These are phyloP conservation scores for Phytopythium vexans DNA, from an alignment of 352 stramenopile genomes.

Conservation along the genomic window DNA sequence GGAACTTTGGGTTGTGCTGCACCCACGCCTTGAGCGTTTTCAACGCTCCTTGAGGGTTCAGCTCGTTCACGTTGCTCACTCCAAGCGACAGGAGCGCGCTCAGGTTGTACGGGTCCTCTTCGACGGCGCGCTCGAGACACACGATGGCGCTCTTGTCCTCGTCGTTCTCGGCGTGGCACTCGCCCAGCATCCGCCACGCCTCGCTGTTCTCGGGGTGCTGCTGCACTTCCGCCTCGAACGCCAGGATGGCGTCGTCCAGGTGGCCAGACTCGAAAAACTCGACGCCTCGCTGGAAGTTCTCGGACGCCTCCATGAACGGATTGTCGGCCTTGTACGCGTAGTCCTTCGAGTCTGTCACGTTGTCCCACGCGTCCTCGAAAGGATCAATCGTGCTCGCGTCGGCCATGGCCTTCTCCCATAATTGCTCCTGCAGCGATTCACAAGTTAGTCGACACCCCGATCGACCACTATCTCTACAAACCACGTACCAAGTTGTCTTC, in stretches of 20 bases:
- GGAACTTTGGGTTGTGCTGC: slow-evolving; percentile 96
- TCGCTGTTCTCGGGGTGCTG: slow-evolving; percentile 92
- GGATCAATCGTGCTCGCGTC: slow-evolving; percentile 65
- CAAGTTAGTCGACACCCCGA: background rate
- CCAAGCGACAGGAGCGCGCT: slow-evolving; percentile 91
- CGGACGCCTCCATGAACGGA: slow-evolving; percentile 52
- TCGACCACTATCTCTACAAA: slow-evolving; percentile 1
- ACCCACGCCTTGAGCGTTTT: slow-evolving; percentile 95
- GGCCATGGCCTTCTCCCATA: slow-evolving; percentile 79
- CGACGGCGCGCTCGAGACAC: slow-evolving; percentile 92
- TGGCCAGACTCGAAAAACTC: slow-evolving; percentile 89
- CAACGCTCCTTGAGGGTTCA: slow-evolving; percentile 92
- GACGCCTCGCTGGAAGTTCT: slow-evolving; percentile 74
- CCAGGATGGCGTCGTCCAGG: slow-evolving; percentile 90
- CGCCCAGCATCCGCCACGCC: slow-evolving; percentile 93
- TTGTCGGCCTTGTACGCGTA: slow-evolving; percentile 83
- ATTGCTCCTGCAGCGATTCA: slow-evolving; percentile 34
- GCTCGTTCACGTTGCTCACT: slow-evolving; percentile 97
- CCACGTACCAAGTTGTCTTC: slow-evolving; percentile 47
- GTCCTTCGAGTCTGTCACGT: slow-evolving; percentile 34
- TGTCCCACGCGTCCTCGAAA: slow-evolving; percentile 79
- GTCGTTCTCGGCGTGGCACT: slow-evolving; percentile 96
- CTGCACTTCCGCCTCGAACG: slow-evolving; percentile 95
- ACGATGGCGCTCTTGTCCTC: slow-evolving; percentile 94
- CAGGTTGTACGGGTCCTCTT: slow-evolving; percentile 94